Evolutionary conservation across 23 red algal species (phyloP).

Genomic region (Gracilariopsis chorda): DNA sequence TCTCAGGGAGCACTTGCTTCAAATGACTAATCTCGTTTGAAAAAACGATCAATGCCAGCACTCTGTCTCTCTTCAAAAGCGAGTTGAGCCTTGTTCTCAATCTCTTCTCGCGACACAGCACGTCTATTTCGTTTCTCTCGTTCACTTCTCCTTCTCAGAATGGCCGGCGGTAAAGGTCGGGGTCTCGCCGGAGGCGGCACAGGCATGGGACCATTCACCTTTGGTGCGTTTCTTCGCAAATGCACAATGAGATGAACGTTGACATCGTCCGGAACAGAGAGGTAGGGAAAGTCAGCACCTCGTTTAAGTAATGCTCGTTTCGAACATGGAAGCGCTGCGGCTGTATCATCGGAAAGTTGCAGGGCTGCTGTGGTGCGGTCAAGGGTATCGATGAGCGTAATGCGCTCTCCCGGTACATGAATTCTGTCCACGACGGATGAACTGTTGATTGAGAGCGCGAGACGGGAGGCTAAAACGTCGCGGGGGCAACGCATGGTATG

Average conservation of each 20-base stretch:
- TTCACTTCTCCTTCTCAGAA: background rate
- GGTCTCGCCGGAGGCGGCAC: constrained; percentile 70
- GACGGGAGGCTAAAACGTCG: constrained; percentile 61
- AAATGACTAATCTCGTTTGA: constrained; percentile 11
- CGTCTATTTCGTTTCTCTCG: background rate
- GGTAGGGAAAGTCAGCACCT: constrained; percentile 77
- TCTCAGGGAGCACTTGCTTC: constrained; percentile 22
- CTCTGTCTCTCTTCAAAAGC: constrained; percentile 3
- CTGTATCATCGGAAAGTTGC: constrained; percentile 18
- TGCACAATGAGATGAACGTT: constrained; percentile 95
- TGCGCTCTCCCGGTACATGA: constrained; percentile 30
- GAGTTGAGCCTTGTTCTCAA: constrained; percentile 11
- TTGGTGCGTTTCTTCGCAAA: constrained; percentile 78
- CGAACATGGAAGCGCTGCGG: constrained; percentile 52
- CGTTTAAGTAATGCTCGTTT: constrained; percentile 76
- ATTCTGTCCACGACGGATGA: constrained; percentile 47
- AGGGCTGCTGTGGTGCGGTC: constrained; percentile 54
- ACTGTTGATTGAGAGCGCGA: constrained; percentile 38
- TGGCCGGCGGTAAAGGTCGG: background rate
- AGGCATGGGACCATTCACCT: constrained; percentile 22
- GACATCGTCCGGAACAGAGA: constrained; percentile 74
- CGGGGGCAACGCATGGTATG: constrained; percentile 42
- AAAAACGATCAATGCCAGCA: background rate
- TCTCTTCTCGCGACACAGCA: constrained; percentile 9
- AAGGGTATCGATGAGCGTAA: constrained; percentile 75